Conservation (phyloP, 805 yeast genomes). For the Ogataea methylovora region DNA sequence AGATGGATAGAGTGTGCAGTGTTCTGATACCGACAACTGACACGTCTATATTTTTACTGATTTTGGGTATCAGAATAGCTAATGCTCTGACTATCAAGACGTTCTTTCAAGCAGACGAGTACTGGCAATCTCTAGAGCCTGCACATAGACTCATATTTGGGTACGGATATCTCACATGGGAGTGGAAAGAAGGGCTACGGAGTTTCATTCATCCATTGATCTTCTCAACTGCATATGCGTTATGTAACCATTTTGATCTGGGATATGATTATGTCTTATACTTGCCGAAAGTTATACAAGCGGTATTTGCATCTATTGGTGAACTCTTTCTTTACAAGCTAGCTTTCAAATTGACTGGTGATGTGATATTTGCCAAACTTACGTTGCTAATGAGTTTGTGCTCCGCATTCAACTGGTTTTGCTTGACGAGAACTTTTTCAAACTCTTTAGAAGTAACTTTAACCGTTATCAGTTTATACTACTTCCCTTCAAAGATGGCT, state of each 20-base stretch:
- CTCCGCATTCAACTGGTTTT: constrained; percentile 78
- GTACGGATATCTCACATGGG: constrained; percentile 89
- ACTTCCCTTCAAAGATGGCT: constrained; percentile 40
- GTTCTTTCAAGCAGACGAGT: constrained; percentile 95
- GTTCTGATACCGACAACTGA: no score
- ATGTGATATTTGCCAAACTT: constrained; percentile 28
- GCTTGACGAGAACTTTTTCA: constrained; percentile 76
- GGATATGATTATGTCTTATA: constrained; percentile 34
- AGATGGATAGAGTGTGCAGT: no score
- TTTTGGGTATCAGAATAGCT: no score
- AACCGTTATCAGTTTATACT: constrained; percentile 56
- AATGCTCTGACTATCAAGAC: constrained; percentile 63
- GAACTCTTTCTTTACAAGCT: constrained; percentile 55
- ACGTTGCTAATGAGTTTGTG: constrained; percentile 44
- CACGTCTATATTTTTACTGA: no score
- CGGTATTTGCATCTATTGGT: constrained; percentile 59
- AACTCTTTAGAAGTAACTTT: constrained; percentile 73
- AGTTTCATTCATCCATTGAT: constrained; percentile 75
- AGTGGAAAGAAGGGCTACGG: constrained; percentile 73
- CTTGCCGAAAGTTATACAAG: constrained; percentile 66
- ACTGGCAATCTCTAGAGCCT: constrained; percentile 87
- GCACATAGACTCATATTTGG: constrained; percentile 74
- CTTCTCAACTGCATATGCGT: constrained; percentile 40
- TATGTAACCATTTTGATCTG: constrained; percentile 24
- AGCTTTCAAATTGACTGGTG: constrained; percentile 21